Evolutionary conservation across 75 land plant species (phyloP).

Genomic region (Azolla pinnata): DNA sequence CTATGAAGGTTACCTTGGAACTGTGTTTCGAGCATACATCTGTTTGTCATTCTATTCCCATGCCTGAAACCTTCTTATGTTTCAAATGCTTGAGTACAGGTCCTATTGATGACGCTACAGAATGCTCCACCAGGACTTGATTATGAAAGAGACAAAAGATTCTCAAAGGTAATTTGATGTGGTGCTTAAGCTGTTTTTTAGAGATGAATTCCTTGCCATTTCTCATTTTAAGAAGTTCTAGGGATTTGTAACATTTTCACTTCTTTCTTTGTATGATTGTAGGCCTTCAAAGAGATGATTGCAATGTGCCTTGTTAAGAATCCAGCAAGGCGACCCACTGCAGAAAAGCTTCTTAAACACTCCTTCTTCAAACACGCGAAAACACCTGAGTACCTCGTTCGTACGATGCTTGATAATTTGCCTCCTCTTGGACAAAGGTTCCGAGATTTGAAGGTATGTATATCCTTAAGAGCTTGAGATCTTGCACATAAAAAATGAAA

Average conservation of each 20-base stretch:
- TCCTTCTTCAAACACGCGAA: constrained; percentile 89
- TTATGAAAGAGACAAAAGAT: constrained; percentile 74
- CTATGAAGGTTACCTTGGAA: constrained; percentile 69
- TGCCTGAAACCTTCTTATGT: too few species aligned
- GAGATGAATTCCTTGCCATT: too few species aligned
- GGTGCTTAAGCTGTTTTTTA: too few species aligned
- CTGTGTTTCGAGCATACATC: too few species aligned
- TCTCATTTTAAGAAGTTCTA: too few species aligned
- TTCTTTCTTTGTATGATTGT: too few species aligned
- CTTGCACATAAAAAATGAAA: background rate
- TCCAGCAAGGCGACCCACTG: constrained; percentile 78
- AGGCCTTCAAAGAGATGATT: constrained; percentile 97
- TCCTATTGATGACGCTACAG: constrained; percentile 92
- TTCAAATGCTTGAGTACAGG: constrained; percentile 34
- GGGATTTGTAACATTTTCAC: too few species aligned
- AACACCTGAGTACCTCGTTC: constrained; percentile 59
- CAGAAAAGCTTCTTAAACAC: constrained; percentile 77
- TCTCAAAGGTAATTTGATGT: constrained; percentile 69
- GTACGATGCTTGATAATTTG: constrained; percentile 66
- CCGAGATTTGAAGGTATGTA: constrained; percentile 53
- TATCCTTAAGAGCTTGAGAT: background rate
- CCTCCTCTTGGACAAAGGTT: constrained; percentile 80
- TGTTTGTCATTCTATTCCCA: too few species aligned
- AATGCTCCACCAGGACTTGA: constrained; percentile 97
- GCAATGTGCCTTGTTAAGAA: constrained; percentile 95